Conservation (phyloP, 139 green algal species). For the Yamagishiella unicocca region DNA sequence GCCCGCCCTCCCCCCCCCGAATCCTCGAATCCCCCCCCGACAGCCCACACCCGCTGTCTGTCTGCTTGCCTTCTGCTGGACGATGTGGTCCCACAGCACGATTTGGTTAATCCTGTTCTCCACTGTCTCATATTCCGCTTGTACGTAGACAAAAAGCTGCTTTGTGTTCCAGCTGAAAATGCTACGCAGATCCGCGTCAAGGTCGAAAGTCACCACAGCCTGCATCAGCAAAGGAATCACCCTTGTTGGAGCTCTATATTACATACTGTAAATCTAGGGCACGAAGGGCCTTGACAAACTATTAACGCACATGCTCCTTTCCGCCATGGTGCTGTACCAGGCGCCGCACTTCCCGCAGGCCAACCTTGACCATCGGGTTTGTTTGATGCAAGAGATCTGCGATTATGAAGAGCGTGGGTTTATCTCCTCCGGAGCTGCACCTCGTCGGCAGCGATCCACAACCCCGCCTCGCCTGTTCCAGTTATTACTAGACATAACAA, state of each 20-base stretch:
- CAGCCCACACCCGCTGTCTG: too few relatives aligned
- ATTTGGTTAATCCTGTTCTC: slow-evolving; percentile 74
- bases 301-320: slow-evolving; percentile 49
- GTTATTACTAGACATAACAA: slow-evolving; percentile 57
- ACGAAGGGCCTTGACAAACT: too few relatives aligned
- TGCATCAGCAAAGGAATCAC: slow-evolving; percentile 40
- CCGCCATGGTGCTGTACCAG: slow-evolving; percentile 28
- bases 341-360: slow-evolving; percentile 45
- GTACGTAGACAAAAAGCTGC: slow-evolving; percentile 79
- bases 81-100: slow-evolving; percentile 86
- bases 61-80: slow-evolving; percentile 60
- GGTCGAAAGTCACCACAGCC: slow-evolving; percentile 73
- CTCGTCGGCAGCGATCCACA: slow-evolving; percentile 24
- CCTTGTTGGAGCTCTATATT: too few relatives aligned
- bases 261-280: not conserved
- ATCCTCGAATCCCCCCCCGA: too few relatives aligned
- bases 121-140: slow-evolving; percentile 62
- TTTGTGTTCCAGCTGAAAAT: slow-evolving; percentile 93
- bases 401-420: not conserved
- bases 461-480: slow-evolving; percentile 40
- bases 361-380: slow-evolving; percentile 48
- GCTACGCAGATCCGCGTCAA: slow-evolving; percentile 78
- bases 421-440: not conserved
- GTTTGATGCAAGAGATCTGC: slow-evolving; percentile 61
- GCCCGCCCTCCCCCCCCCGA: too few relatives aligned